phyloP scores from a whole-genome alignment of 768 basidiomycete species.

The Mycena olivaceomarginata region DNA sequence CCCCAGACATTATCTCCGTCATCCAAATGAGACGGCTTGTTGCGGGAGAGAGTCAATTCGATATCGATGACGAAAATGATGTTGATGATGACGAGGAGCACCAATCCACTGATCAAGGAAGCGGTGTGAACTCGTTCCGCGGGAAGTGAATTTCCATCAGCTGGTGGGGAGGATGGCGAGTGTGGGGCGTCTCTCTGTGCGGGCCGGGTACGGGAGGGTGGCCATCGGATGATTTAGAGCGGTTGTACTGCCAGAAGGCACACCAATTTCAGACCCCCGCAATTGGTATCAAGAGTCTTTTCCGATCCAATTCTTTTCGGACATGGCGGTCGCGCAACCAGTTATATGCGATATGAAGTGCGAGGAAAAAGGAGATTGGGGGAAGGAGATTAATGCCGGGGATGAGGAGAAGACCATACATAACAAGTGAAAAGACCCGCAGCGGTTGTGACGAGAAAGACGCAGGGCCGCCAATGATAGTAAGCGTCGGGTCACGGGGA shows the following conservation, averaged over 20 bases:
- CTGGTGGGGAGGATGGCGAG: neutral
- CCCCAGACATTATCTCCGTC: conserved; percentile 14
- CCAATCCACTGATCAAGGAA: conserved; percentile 4
- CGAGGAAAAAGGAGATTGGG: neutral
- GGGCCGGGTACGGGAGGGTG: neutral
- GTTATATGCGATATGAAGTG: neutral
- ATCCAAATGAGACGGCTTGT: neutral
- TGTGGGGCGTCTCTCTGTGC: neutral
- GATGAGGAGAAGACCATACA: conserved; percentile 3
- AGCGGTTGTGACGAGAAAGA: neutral
- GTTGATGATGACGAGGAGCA: conserved; percentile 21
- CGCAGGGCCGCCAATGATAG: neutral
- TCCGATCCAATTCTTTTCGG: neutral
- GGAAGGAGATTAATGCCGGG: neutral
- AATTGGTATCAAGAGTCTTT: neutral
- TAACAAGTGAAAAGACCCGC: neutral
- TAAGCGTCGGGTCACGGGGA: neutral
- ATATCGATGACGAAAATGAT: conserved; percentile 23
- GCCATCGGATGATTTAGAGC: neutral
- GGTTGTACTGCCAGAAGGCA: neutral
- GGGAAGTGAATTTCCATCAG: neutral
- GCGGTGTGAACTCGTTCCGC: conserved; percentile 11
- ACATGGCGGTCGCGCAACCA: neutral
- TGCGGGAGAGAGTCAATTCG: conserved; percentile 14
- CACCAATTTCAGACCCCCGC: neutral